Percentiles rank a stretch among this genome's conserved stretches.
Evolutionary conservation across 2,329 filamentous ascomycete species (phyloP).

Genomic region (Coniochaeta sp.): DNA sequence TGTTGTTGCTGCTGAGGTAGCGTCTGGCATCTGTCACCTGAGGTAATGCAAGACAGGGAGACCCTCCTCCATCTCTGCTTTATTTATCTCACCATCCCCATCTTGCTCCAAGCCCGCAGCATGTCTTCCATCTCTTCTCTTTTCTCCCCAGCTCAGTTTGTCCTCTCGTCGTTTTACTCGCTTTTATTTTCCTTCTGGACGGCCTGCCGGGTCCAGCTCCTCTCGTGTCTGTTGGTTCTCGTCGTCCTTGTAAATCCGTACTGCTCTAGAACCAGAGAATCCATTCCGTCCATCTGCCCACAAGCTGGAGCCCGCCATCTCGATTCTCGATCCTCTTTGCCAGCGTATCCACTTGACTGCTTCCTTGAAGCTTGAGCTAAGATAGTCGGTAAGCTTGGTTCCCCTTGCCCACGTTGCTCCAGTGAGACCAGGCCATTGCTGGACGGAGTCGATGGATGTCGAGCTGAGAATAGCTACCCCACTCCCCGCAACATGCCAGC

Average conservation of each 20-base stretch:
- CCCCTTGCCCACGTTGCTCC: no score
- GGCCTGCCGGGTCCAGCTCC: not conserved
- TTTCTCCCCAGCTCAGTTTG: no score
- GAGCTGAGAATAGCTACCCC: not conserved
- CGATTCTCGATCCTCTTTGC: not conserved
- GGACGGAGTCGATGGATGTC: not conserved
- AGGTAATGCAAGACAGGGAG: not conserved
- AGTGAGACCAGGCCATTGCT: not conserved
- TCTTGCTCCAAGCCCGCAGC: not conserved
- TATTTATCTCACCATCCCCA: not conserved
- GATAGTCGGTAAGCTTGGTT: not conserved
- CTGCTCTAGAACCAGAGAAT: no score
- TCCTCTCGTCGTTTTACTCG: not conserved
- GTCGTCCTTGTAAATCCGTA: not conserved
- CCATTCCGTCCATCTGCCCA: no score
- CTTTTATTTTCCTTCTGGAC: not conserved
- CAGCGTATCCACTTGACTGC: not conserved
- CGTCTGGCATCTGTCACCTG: slow-evolving; percentile 1
- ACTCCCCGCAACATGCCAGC: slow-evolving; percentile 2
- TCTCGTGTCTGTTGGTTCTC: not conserved
- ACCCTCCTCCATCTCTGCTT: not conserved
- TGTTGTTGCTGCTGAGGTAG: not conserved
- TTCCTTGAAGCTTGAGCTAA: not conserved
- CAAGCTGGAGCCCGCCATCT: not conserved
- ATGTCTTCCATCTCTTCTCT: not conserved